Conservation (phyloP, 108 stramenopile genomes). For the Cyclotella atomus region DNA sequence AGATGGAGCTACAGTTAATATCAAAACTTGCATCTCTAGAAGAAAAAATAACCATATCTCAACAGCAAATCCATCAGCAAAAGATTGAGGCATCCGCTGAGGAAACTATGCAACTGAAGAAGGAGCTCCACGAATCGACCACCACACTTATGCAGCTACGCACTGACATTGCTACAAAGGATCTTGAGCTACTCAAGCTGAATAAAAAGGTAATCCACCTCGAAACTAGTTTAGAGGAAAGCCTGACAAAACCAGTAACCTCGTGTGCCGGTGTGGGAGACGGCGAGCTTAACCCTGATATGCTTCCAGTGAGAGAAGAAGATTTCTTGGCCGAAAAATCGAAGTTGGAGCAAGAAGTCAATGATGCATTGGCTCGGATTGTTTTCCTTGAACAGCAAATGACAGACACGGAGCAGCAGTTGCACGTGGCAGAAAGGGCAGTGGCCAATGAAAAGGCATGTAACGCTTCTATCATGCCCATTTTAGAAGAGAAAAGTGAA, state of each 20-base stretch:
- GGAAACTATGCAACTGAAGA: constrained; percentile 13
- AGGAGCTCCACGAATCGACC: constrained; percentile 20
- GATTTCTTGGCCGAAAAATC: neutral
- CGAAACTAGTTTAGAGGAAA: constrained; percentile 19
- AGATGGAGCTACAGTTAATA: constrained; percentile 51
- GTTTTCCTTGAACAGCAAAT: constrained; percentile 7
- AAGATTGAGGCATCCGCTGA: constrained; percentile 13
- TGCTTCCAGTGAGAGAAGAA: neutral
- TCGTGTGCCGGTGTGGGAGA: constrained; percentile 25
- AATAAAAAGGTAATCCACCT: constrained; percentile 33
- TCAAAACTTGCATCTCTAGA: constrained; percentile 43
- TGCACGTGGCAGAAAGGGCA: constrained; percentile 18
- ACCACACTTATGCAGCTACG: constrained; percentile 29
- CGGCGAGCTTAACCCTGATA: constrained; percentile 25
- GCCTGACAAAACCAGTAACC: neutral
- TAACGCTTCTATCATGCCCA: constrained; percentile 4
- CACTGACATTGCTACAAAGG: constrained; percentile 48
- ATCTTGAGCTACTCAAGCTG: constrained; percentile 47
- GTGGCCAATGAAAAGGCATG: constrained; percentile 23
- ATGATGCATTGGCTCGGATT: constrained; percentile 23
- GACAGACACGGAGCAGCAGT: constrained; percentile 5
- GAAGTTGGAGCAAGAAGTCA: constrained; percentile 29
- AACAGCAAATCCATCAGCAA: constrained; percentile 25
- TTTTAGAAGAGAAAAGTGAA: constrained; percentile 32
- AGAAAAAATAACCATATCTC: constrained; percentile 31